Base-by-base conservation (phyloP, 2,329 filamentous ascomycete species). In the Fusarium tupiense region DNA sequence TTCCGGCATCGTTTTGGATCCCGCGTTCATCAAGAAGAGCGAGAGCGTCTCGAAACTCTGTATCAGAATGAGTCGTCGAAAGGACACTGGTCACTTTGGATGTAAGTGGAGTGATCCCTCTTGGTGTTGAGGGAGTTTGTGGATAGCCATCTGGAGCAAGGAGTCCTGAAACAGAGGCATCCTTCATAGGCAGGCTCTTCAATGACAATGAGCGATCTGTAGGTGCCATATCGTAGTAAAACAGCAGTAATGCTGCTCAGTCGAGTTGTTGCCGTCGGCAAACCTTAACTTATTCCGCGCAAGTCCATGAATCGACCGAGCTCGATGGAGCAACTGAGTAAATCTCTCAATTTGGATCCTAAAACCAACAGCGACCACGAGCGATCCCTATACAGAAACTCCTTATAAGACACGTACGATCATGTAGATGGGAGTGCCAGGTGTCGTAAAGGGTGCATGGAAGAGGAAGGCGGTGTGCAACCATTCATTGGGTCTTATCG, bases 31-130 rank as follows among this genome's bases (percentile, higher is more conserved):
- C 96, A 26, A 98, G 85, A 2, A 96, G 90, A 60, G 89, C 86
- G 37, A 99, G 85, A 20, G 95, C 92, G 85, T 97, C 94, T 74
- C 94, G 91, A 76, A 98, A 97, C 76, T 98, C 96, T 10, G 94
- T 88, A 83, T 98, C 96, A 12, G 95, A 93, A 83, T 98, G 98
- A 0, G 96, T 98, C 6, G 94, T 92, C 8, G 96, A 98, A 56
- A 98, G 89, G 46, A 98, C 93, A 70, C 90, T 92, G 31, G 94
- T 93, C 76, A 98, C 90, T 80, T 96, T 94, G 69, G 92, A 92
- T 13, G 94, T 91, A 38, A 98, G 86, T 13, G 94, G 92, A 82
- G 90, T 94, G 20, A 85, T 78, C 26, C 85, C 79, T 70, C 83
- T 88, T 3, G 80, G 74, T 31, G 81, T 56, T 20, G 72, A 52